Evolutionary conservation across 2,329 filamentous ascomycete genomes (phyloP), one percentile per base, ranked within the genome.

Genomic region (Escovopsis sp.): DNA sequence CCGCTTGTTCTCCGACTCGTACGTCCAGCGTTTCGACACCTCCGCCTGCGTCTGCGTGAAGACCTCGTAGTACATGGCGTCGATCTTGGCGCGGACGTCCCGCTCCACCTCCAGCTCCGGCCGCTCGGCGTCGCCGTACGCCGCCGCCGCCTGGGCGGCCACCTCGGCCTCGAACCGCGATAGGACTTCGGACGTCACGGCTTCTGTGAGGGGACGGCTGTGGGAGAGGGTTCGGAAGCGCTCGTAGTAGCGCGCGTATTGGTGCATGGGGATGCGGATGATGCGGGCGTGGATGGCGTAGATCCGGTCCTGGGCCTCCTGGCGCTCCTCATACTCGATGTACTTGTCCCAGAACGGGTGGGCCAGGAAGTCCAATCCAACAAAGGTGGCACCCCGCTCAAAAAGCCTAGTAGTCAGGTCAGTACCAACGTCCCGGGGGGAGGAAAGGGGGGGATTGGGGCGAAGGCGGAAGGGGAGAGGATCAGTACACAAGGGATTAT

Each of bases 341-440:
- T 94, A 98, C 64, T 94, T 96, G 62, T 98, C 91, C 91, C 91
- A 98, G 65, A 98, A 95, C 1, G 87, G 87, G 57, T 95, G 87
- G 2, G 88, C 82, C 27, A 94, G 71, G 57, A 94, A 98, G 62
- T 98, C 91, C 14, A 96, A 72, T 13, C 91, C 91, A 34, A 94
- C 87, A 53, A 76, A 81, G 27, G 74, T 73, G 25, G 86, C 84
- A 47, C 83, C 91, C 50, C 91, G 84, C 59, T 98, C 89, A 57
- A 96, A 96, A 8, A 96, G 74, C 51, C 91, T 98, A 58, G 39
- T n/a, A 11, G 13, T n/a, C 16, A 39, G 37, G 54, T 63, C 50
- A 63, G 60, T 45, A 42, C 37, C 25, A 40, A 36, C 43, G n/a
- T 45, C 47, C 44, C 31, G 14, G 37, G 47, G 43, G 44, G 43